Evolutionary conservation across 495 filamentous ascomycete genomes (phyloP), one percentile per base, ranked within the genome.

Genomic region (Penicillium mononematosum): DNA sequence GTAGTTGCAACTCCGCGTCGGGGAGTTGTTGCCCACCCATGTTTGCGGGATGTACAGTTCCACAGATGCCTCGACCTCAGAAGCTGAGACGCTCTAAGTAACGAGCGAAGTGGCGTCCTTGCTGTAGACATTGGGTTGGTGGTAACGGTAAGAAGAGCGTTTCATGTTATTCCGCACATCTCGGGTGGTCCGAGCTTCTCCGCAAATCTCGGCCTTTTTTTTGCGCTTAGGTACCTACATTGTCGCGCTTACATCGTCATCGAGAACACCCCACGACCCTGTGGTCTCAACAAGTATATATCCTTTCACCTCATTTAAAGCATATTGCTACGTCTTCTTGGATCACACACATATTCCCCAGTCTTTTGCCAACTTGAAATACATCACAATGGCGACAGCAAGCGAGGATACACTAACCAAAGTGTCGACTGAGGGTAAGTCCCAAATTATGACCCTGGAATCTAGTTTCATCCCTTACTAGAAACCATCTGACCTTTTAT

Each of bases 371-470:
- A 7, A 17, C 31, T 45, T 39, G 17, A 31, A 14, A 47, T 45
- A 45, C 27, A 14, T 57, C 56, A 49, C 55, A 61, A 78, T 81
- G 79, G 67, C 76, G 24, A 52, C 69, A 22, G 56, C 66, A n/a
- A 69, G 53, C 42, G 75, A 76, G 11, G 79, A 82, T 61, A 50
- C 56, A 25, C 62, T 76, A 47, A 73, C 73, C 45, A 81, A 76
- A 52, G 71, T 79, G 53, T 82, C 79, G 20, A 79, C 78, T 9
- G 77, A 81, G 39, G 79, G 79, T 82, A 61, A 47, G 56, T 50
- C 32, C 32, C 9, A 22, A 46, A 14, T 14, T 27, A 22, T 48
- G 9, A 38, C 38, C 58, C 27, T 12, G 11, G 29, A 29, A 29
- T 7, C 27, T 29, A 29, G 27, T 25, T 14, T 6, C 11, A 51